Percentiles rank a stretch among this genome's conserved stretches.
phyloP scores from a whole-genome alignment of 73 alveolate species.

The Breviolum minutum region DNA sequence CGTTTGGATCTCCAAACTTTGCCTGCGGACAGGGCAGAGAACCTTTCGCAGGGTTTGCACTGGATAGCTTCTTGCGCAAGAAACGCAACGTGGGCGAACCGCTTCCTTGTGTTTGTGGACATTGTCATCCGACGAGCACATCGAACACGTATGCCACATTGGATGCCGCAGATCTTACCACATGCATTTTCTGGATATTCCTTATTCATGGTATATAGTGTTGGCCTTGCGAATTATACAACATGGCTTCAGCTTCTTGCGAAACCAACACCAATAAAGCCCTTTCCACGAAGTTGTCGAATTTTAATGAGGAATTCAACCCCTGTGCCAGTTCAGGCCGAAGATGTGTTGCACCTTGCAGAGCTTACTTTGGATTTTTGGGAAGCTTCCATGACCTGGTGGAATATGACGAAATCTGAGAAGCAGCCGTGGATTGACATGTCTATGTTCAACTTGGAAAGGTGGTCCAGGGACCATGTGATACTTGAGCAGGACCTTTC shows the following conservation, averaged over 20 bases:
- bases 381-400: conserved; percentile 32
- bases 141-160: neutral
- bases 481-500: neutral
- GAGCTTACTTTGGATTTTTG: conserved; percentile 14
- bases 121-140: neutral
- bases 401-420: neutral
- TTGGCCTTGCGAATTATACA: neutral
- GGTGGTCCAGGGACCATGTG: neutral
- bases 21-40: neutral
- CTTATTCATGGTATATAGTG: neutral
- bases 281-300: too few relatives aligned
- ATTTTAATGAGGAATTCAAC: neutral
- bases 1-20: neutral
- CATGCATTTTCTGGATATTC: neutral
- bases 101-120: conserved; percentile 4
- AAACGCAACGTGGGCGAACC: conserved; percentile 8
- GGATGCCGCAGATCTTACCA: neutral
- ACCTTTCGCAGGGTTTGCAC: neutral
- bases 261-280: too few relatives aligned
- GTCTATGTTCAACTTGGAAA: neutral
- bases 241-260: neutral
- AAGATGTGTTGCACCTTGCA: neutral
- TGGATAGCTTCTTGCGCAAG: neutral
- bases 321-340: neutral
- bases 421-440: conserved; percentile 10